Evolutionary conservation across 129 eudicot genomes (phyloP), one percentile per base, ranked within the genome.

Genomic region (Silybum marianum): DNA sequence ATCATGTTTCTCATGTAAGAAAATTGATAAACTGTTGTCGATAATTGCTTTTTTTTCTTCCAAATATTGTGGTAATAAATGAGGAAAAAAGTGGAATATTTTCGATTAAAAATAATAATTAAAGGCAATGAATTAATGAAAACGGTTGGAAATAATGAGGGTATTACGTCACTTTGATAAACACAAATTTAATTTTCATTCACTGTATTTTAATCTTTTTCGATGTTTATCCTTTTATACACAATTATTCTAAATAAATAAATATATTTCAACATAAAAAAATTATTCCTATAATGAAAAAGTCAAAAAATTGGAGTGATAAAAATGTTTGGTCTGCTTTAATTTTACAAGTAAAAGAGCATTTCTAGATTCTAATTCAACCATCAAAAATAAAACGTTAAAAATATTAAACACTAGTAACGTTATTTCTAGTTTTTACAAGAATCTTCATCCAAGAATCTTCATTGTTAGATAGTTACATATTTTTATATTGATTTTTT

Each of bases 131-230:
- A 80, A 39, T 80, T 81, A 63, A 73, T 63, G 79, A 32, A 73
- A 69, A 13, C 84, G 48, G 84, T 73, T 81, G 84, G 74, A 81
- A 73, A 63, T 81, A 65, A 73, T 63, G 84, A 81, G 46, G 72
- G 71, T 72, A 40, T 81, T 63, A 30, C 84, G 79, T 73, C 79
- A 81, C 84, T 22, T 81, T 81, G 84, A 81, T 81, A 73, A 73
- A 73, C 75, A 81, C 79, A 63, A 38, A 40, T 71, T 81, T 10
- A 81, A 81, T 74, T 72, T 72, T 18, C 12, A 54, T 73, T 81
- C 79, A 73, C 16, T 73, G 84, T 19, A 65, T 65, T 62, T 39
- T 23, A 80, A 54, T 16, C 70, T 73, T 18, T 71, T 80, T 80
- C 72, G n/a, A 74, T 81, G 74, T 42, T 81, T 74, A 73, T 81